Conservation (phyloP, 352 stramenopile species). For the Phytopythium aichiense region DNA sequence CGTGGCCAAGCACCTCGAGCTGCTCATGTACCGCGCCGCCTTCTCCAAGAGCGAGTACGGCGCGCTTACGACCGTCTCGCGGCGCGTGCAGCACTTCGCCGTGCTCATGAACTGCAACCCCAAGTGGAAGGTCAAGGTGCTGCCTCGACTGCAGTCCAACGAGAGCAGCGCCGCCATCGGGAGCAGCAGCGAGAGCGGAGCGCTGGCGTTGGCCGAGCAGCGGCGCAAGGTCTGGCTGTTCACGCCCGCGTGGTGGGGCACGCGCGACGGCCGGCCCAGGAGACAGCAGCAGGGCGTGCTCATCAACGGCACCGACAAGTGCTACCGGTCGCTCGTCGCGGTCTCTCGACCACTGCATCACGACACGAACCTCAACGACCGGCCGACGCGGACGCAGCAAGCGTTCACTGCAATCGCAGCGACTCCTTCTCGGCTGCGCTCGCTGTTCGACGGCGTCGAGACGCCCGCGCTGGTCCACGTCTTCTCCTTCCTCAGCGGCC, state of each 20-base stretch:
- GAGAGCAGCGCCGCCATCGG: neutral
- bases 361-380: too few relatives aligned
- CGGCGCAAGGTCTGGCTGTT: conserved; percentile 18
- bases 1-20: conserved; percentile 18
- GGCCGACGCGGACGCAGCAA: neutral
- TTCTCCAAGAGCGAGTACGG: conserved; percentile 17
- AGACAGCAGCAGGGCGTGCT: conserved; percentile 8
- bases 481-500: conserved; percentile 19
- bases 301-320: conserved; percentile 16
- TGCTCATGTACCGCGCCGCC: conserved; percentile 19
- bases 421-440: conserved; percentile 1
- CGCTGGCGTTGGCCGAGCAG: conserved; percentile 9
- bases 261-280: neutral
- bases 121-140: conserved; percentile 16
- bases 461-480: conserved; percentile 11
- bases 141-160: neutral
- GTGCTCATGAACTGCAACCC: conserved; percentile 16
- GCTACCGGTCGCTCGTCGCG: conserved; percentile 11
- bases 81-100: conserved; percentile 21
- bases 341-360: neutral
- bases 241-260: conserved; percentile 12
- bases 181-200: neutral
- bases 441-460: conserved; percentile 12
- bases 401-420: neutral
- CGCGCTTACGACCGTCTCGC: conserved; percentile 10